These are phyloP conservation scores for Crithidia bombi DNA, from an alignment of 208 protist species.

Conservation along the genomic window DNA sequence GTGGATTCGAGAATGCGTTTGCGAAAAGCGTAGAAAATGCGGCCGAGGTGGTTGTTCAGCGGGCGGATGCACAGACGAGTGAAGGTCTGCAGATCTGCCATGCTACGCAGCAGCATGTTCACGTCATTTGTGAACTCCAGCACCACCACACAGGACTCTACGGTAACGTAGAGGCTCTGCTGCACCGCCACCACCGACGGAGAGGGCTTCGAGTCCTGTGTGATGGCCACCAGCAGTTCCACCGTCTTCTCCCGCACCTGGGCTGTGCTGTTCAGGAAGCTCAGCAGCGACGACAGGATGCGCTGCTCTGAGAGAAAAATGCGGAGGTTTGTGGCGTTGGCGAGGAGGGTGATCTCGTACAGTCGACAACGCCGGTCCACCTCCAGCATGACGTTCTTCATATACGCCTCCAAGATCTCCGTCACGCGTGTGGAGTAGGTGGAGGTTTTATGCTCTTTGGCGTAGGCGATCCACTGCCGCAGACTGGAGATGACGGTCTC, in stretches of 20 bases:
- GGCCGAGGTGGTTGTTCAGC: conserved; percentile 71
- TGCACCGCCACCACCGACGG: conserved; percentile 59
- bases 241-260: conserved; percentile 81
- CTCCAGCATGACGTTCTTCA: conserved; percentile 85
- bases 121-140: conserved; percentile 86
- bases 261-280: conserved; percentile 77
- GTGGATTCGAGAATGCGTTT: conserved; percentile 65
- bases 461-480: conserved; percentile 70
- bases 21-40: conserved; percentile 86
- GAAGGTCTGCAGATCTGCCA: conserved; percentile 87
- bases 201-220: conserved; percentile 70
- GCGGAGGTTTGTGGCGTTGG: conserved; percentile 65
- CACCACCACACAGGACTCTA: conserved; percentile 85
- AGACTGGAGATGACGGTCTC: conserved; percentile 71
- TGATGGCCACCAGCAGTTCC: conserved; percentile 79
- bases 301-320: conserved; percentile 71
- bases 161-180: conserved; percentile 73
- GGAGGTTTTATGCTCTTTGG: conserved; percentile 81
- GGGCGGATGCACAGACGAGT: conserved; percentile 74
- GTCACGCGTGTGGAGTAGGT: conserved; percentile 86
- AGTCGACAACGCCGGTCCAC: conserved; percentile 76
- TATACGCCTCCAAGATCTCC: conserved; percentile 83
- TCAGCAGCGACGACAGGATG: conserved; percentile 80
- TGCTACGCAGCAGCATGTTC: conserved; percentile 74
- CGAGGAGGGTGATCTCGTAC: conserved; percentile 70